phyloP scores from a whole-genome alignment of 257 asterid species.

The Voacanga thouarsii region DNA sequence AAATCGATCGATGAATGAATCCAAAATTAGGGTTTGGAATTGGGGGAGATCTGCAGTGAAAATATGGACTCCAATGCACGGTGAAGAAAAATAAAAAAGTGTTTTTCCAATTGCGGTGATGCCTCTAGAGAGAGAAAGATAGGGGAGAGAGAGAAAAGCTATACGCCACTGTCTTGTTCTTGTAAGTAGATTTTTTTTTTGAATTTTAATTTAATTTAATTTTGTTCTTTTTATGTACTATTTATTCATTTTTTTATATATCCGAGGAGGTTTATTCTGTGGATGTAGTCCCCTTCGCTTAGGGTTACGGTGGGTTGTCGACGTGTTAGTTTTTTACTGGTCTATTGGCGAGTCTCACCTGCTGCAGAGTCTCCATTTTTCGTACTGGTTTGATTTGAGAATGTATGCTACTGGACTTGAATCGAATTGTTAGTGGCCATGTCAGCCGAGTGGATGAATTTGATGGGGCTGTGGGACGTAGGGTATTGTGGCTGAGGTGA shows the following conservation, averaged over 20 bases:
- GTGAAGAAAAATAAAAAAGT: not conserved
- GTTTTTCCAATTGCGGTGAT: not conserved
- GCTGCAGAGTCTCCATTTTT: not conserved
- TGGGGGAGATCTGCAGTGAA: slow-evolving; percentile 16
- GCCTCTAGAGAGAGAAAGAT: not conserved
- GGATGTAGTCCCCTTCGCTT: not conserved
- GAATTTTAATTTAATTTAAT: not conserved
- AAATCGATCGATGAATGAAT: not conserved
- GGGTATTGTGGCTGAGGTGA: not conserved
- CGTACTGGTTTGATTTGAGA: not conserved
- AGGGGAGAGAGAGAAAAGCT: not conserved
- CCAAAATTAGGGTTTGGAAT: slow-evolving; percentile 20
- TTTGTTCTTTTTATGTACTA: not conserved
- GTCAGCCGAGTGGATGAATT: not conserved
- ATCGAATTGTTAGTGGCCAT: not conserved
- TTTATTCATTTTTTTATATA: too few relatives aligned
- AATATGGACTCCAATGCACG: not conserved
- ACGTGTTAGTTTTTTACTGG: not conserved
- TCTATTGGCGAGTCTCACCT: not conserved
- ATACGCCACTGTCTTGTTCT: not conserved
- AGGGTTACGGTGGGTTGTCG: too few relatives aligned
- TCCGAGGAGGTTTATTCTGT: slow-evolving; percentile 5
- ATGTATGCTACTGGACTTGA: not conserved
- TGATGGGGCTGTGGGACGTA: not conserved
- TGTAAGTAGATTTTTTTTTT: not conserved